Evolutionary conservation across 805 yeast genomes (phyloP), one percentile per base, ranked within the genome.

Genomic region (Hanseniaspora clermontiae): DNA sequence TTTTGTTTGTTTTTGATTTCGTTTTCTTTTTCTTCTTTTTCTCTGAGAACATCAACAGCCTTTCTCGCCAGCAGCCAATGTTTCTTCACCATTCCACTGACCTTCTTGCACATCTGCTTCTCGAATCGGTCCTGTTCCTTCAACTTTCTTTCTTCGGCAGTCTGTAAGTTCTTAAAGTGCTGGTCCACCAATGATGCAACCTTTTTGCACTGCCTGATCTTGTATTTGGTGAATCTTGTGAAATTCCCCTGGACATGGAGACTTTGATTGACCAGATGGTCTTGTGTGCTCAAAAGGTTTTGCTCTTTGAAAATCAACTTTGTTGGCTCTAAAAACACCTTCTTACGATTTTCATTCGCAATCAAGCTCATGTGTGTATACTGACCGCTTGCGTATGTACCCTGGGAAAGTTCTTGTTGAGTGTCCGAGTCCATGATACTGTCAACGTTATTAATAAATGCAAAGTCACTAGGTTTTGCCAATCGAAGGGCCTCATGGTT

Each of bases 1-100:
- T 87, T 86, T 65, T 89, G 85, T 40, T 97, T 96, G 64, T 84
- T 81, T 10, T 79, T 78, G 55, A 86, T 79, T 65, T 88, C 84
- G 62, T 84, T 76, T 61, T 86, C 90, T 62, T 87, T 95, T 59
- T 78, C 83, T 61, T 85, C 87, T 59, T 83, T 80, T 49, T 83
- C 82, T 65, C 86, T 93, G 59, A 86, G 72, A 15, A 82, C 84
- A 50, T 74, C 76, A 65, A 78, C 83, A 0, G 87, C 95, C 66
- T 86, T 88, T 60, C 83, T 87, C 2, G 97, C 98, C 50, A 89
- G 75, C 24, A 76, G 72, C 99, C 99, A 93, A 64, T 93, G 82
- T 66, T 83, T 88, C 68, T 84, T 84, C 11, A 93, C 96, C 46
- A 89, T 88, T 62, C 80, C 83, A 1, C 86, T 84, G 0, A 95